phyloP scores from a whole-genome alignment of 768 basidiomycete species.

The Boletus insuetus region DNA sequence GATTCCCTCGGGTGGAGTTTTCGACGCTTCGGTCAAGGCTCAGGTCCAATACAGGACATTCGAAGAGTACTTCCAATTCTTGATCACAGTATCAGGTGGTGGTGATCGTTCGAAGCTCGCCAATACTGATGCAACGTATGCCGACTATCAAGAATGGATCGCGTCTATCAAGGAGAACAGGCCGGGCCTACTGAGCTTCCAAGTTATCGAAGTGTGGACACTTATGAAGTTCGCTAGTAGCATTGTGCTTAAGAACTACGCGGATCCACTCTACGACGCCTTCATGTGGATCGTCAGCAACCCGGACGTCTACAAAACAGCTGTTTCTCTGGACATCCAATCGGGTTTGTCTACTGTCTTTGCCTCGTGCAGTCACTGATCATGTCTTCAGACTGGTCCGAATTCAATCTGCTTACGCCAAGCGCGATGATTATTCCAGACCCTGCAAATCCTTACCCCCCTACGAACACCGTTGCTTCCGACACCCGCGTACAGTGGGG shows the following conservation, averaged over 20 bases:
- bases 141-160: neutral
- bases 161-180: neutral
- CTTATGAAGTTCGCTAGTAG: neutral
- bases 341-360: neutral
- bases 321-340: neutral
- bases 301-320: neutral
- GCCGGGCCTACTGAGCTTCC: neutral
- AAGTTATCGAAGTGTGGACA: neutral
- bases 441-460: neutral
- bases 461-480: neutral
- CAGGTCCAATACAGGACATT: neutral
- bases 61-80: neutral
- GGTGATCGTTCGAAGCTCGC: neutral
- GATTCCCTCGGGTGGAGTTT: neutral
- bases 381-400: neutral
- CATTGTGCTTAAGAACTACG: neutral
- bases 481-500: neutral
- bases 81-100: neutral
- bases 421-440: neutral
- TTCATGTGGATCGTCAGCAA: neutral
- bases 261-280: neutral
- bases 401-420: neutral
- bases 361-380: neutral
- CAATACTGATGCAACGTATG: neutral
- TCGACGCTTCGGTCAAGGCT: neutral